These are phyloP conservation scores for Naematelia aurantialba DNA, from an alignment of 768 basidiomycete species.

Conservation along the genomic window DNA sequence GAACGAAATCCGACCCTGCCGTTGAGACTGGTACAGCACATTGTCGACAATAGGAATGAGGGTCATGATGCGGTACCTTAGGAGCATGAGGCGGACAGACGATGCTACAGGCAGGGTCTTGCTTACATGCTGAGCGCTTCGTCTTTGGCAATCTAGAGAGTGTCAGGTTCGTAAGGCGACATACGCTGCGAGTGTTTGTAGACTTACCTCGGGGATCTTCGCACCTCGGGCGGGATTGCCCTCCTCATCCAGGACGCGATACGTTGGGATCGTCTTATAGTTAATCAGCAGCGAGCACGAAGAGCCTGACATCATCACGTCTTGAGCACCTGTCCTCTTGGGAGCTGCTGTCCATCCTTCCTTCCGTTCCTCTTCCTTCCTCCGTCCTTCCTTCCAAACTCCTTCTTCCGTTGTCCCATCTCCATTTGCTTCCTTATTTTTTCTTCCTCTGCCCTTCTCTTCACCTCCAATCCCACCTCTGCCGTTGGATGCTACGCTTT, in stretches of 20 bases:
- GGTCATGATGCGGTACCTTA: slow-evolving; percentile 40
- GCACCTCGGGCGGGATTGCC: slow-evolving; percentile 72
- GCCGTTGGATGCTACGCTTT: background rate
- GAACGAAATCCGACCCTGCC: slow-evolving; percentile 65
- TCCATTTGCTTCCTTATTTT: background rate
- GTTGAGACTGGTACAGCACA: slow-evolving; percentile 83
- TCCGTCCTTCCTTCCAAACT: no score
- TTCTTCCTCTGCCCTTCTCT: no score
- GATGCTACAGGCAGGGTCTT: slow-evolving; percentile 40
- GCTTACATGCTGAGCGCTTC: slow-evolving; percentile 59
- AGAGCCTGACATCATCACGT: no score
- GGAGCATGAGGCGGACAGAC: slow-evolving; percentile 58
- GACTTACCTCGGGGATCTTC: slow-evolving; percentile 66
- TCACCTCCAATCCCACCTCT: no score
- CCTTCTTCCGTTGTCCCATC: no score
- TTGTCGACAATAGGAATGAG: slow-evolving; percentile 71
- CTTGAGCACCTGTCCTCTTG: no score
- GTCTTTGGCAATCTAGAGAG: slow-evolving; percentile 32
- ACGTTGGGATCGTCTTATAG: slow-evolving; percentile 66
- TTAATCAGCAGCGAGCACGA: no score
- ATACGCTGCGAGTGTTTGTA: slow-evolving; percentile 1
- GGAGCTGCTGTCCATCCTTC: no score
- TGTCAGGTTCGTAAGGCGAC: slow-evolving; percentile 60
- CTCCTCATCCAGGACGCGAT: slow-evolving; percentile 74
- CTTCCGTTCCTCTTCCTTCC: no score